phyloP scores from a whole-genome alignment of 768 basidiomycete species.

The Nidularia sp. region DNA sequence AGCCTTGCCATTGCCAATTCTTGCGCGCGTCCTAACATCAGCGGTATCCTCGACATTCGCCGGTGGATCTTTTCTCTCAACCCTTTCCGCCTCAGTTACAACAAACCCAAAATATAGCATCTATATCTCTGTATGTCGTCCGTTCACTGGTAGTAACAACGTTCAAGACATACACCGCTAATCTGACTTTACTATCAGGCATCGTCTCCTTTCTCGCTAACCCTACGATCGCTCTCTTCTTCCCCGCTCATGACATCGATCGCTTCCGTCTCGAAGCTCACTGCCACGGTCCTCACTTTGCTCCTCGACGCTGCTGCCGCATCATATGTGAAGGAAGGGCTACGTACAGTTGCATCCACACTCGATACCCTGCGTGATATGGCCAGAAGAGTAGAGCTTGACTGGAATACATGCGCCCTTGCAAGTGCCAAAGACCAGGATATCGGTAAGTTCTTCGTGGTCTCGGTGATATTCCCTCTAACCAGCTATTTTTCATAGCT shows the following conservation, averaged over 20 bases:
- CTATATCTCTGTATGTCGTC: slow-evolving; percentile 22
- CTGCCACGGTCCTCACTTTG: slow-evolving; percentile 27
- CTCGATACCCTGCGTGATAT: slow-evolving; percentile 28
- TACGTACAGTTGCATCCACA: slow-evolving; percentile 22
- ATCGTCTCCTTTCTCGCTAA: slow-evolving; percentile 26
- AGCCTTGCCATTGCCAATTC: slow-evolving; percentile 53
- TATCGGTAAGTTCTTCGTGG: slow-evolving; percentile 18
- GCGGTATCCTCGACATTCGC: slow-evolving; percentile 39
- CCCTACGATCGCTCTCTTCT: slow-evolving; percentile 29
- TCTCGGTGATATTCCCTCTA: slow-evolving; percentile 1
- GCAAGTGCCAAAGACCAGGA: slow-evolving; percentile 27
- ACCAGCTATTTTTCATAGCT: slow-evolving; percentile 20
- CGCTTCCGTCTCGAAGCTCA: slow-evolving; percentile 30
- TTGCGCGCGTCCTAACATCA: slow-evolving; percentile 28
- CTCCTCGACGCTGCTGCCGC: slow-evolving; percentile 28
- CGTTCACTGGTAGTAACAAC: not conserved
- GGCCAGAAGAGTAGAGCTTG: slow-evolving; percentile 38
- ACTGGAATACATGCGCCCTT: slow-evolving; percentile 41
- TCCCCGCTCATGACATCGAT: slow-evolving; percentile 28
- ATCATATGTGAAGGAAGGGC: slow-evolving; percentile 20
- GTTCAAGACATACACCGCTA: not conserved
- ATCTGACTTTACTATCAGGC: slow-evolving; percentile 6
- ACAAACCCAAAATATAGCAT: slow-evolving; percentile 19
- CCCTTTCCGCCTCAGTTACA: slow-evolving; percentile 26
- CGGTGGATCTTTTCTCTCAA: slow-evolving; percentile 49